Evolutionary conservation across 441 rosid species (phyloP), one percentile per base, ranked within the genome.

Genomic region (Corymbia calophylla): DNA sequence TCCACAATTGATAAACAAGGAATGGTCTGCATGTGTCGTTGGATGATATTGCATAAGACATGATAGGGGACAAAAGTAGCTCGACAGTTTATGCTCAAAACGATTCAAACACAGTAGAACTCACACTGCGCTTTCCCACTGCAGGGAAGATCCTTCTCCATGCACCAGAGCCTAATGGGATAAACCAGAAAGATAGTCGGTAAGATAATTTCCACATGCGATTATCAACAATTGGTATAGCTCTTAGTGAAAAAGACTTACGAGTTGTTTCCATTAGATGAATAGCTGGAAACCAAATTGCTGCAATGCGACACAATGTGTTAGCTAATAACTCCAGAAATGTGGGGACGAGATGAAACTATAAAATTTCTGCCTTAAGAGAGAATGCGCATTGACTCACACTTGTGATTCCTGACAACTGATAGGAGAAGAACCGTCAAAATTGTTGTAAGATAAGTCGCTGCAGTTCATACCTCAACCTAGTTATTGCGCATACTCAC

Each of bases 381-480:
- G 47, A 51, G 44, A 60, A 81, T 39, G 10, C 13, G 62, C 89
- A 47, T 11, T 19, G 53, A 66, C 98, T 93, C 94, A 97, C 99
- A 94, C 92, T 27, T 19, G 11, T 13, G 88, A 44, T 90, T 90
- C 89, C 47, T 35, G 91, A 92, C 99, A 98, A 91, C 94, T 90
- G 31, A 39, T 0, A n/a, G 86, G 3, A 89, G 92, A 64, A 68
- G 95, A 77, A 66, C 90, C 90, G 2, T 95, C 94, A 91, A 98
- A 98, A 89, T 95, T 95, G 95, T 98, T 98, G 93, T 96, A 95
- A 87, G 99, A 98, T 87, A 97, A 91, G 92, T 98, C 99, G 18
- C 99, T 98, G 96, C 87, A 91, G 87, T 27, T 55, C 19, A 86
- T 55, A 55, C 3, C 66, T 31, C 32, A 51, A 86, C 66, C 68